phyloP scores from a whole-genome alignment of 176 grass and related monocot species.

The Themeda triandra region DNA sequence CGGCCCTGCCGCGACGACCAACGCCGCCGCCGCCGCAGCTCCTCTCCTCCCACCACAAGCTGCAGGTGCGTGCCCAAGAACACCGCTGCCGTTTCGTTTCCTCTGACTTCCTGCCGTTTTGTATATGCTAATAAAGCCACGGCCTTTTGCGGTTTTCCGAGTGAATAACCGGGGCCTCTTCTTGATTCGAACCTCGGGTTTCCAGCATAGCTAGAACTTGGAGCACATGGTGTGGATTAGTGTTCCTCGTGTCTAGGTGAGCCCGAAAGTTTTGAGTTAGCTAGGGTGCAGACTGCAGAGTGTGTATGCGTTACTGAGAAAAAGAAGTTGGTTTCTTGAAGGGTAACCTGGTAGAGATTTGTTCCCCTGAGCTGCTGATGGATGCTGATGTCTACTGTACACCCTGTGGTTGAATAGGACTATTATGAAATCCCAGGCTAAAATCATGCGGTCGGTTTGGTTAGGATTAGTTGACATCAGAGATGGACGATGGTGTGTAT shows the following conservation, averaged over 20 bases:
- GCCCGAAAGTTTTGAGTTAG: neutral
- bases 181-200: neutral
- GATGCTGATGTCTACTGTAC: neutral
- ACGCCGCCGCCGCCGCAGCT: neutral
- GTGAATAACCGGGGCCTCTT: neutral
- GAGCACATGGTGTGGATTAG: neutral
- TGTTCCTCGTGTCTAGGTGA: neutral
- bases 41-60: slow-evolving; percentile 30
- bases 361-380: neutral
- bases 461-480: neutral
- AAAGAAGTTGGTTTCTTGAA: neutral
- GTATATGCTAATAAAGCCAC: too few species aligned
- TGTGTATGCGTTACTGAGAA: neutral
- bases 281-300: neutral
- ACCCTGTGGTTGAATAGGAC: neutral
- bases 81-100: neutral
- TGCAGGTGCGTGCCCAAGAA: slow-evolving; percentile 12
- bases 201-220: neutral
- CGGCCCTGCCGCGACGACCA: neutral
- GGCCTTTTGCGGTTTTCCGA: neutral
- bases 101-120: neutral
- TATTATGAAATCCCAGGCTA: neutral
- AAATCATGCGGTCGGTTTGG: neutral
- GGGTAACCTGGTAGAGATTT: neutral
- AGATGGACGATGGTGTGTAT: too few species aligned